These are phyloP conservation scores for Mortierella alpina DNA, from an alignment of 192 early-diverging fungal genomes.

Conservation along the genomic window DNA sequence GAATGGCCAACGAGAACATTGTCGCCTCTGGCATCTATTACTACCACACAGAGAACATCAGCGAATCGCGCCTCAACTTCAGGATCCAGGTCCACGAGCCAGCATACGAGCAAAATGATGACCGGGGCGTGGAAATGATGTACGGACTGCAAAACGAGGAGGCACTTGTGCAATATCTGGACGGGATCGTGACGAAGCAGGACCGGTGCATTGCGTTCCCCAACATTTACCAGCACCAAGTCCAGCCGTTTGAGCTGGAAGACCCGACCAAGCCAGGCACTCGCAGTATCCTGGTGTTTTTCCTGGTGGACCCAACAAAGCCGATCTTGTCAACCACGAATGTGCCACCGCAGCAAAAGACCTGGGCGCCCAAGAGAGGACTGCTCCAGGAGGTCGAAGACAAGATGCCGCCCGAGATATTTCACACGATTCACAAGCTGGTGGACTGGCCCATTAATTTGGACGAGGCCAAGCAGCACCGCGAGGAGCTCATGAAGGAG, in stretches of 20 bases:
- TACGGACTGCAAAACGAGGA: constrained; percentile 56
- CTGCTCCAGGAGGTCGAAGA: background rate
- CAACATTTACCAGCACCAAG: constrained; percentile 77
- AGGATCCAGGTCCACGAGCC: constrained; percentile 56
- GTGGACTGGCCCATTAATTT: constrained; percentile 19
- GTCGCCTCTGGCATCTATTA: constrained; percentile 81
- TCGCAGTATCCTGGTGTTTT: constrained; percentile 77
- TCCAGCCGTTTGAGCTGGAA: constrained; percentile 68
- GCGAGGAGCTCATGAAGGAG: constrained; percentile 18
- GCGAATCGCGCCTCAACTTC: constrained; percentile 65
- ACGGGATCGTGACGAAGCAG: constrained; percentile 54
- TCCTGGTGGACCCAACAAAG: constrained; percentile 73
- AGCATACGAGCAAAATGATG: constrained; percentile 45
- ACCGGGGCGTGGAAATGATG: constrained; percentile 27
- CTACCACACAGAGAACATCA: constrained; percentile 77
- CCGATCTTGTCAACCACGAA: constrained; percentile 64
- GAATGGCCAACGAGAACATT: constrained; percentile 76
- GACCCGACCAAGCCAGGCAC: constrained; percentile 63
- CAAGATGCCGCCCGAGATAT: constrained; percentile 15
- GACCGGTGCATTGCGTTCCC: constrained; percentile 78
- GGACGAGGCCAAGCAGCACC: constrained; percentile 14
- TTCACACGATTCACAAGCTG: constrained; percentile 1
- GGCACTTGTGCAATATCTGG: constrained; percentile 56
- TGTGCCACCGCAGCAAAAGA: constrained; percentile 75
- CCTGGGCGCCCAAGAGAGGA: constrained; percentile 9